These are phyloP conservation scores for Trichomonascus vanleenenianus DNA, from an alignment of 805 yeast genomes.

Conservation along the genomic window DNA sequence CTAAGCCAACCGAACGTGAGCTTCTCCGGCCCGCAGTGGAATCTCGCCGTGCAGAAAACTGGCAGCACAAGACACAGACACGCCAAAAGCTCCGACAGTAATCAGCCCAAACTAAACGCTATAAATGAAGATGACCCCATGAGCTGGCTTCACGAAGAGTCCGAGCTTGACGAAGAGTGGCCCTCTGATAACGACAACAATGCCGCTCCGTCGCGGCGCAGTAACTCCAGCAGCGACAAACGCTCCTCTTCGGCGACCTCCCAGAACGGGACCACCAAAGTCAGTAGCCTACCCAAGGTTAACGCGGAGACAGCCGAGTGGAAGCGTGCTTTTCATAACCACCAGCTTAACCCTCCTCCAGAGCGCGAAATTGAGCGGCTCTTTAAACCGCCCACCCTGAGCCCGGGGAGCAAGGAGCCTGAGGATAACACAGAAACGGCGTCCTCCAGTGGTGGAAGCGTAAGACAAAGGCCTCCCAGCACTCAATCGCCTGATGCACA, in stretches of 20 bases:
- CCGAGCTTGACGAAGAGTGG: conserved; percentile 4
- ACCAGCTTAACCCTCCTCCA: background rate
- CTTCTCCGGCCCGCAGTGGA: background rate
- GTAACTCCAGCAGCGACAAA: background rate
- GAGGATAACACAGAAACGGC: background rate
- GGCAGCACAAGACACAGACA: background rate
- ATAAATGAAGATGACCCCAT: conserved; percentile 1
- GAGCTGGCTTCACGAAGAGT: conserved; percentile 4
- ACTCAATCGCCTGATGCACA: background rate
- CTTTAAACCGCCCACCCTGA: conserved; percentile 3
- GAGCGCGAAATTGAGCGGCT: conserved; percentile 1
- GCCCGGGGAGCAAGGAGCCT: background rate
- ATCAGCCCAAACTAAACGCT: background rate
- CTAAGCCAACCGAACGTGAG: background rate
- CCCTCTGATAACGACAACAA: background rate
- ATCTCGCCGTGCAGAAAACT: background rate
- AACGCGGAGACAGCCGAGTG: conserved; percentile 5
- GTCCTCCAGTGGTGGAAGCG: background rate
- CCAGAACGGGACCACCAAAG: background rate
- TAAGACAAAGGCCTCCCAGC: background rate
- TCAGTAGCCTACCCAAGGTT: background rate
- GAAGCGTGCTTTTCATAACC: conserved; percentile 3
- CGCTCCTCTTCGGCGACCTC: background rate
- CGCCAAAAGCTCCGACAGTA: background rate
- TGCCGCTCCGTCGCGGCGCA: background rate